Conservation (phyloP, 2,329 filamentous ascomycete genomes). For the Meredithiella fracta region DNA sequence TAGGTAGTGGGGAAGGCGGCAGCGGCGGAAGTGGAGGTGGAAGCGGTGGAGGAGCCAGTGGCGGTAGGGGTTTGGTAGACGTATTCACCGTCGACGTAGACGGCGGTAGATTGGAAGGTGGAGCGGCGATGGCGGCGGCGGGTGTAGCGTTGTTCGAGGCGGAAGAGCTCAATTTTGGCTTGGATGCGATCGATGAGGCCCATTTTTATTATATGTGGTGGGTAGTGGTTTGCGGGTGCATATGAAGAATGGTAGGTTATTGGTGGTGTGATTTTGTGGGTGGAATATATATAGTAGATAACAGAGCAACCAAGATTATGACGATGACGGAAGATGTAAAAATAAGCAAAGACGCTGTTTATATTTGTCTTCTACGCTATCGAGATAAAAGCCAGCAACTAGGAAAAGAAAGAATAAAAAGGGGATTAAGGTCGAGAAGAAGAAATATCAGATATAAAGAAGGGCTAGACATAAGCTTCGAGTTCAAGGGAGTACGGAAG, state of each 20-base stretch:
- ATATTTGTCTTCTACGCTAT: neutral
- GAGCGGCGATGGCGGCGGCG: slow-evolving; percentile 72
- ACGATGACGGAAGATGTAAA: neutral
- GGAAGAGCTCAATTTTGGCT: slow-evolving; percentile 73
- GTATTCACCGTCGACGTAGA: slow-evolving; percentile 93
- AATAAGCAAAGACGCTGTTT: neutral
- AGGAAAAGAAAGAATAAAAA: neutral
- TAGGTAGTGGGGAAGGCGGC: neutral
- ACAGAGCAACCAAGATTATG: neutral
- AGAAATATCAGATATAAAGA: neutral
- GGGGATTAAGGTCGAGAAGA: neutral
- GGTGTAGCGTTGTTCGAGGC: slow-evolving; percentile 88
- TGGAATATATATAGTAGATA: neutral
- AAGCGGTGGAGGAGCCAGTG: slow-evolving; percentile 33
- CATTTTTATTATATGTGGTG: slow-evolving; percentile 22
- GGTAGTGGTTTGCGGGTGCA: too few species aligned
- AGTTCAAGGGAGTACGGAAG: neutral
- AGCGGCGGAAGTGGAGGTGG: neutral
- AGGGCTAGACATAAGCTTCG: neutral
- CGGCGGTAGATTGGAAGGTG: slow-evolving; percentile 73
- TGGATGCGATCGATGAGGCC: slow-evolving; percentile 43
- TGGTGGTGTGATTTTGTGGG: neutral
- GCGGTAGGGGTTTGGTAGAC: slow-evolving; percentile 53
- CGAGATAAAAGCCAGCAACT: neutral
- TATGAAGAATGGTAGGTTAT: too few species aligned